These are phyloP conservation scores for Rhytidhysteron rufulum DNA, from an alignment of 2,329 filamentous ascomycete genomes.

Conservation along the genomic window DNA sequence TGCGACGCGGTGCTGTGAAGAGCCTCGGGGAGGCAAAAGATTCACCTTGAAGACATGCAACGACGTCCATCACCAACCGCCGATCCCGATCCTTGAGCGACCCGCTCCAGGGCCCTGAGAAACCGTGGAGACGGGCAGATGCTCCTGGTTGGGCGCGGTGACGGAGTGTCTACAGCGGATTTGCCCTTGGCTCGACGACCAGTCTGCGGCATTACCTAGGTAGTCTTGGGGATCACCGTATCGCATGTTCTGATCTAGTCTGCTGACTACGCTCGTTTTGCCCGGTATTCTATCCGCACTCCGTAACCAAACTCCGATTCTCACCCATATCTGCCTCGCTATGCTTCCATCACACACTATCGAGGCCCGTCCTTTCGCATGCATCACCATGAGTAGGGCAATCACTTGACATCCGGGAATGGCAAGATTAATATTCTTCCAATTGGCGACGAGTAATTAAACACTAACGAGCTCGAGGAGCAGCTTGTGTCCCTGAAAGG, in stretches of 20 bases:
- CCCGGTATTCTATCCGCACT: constrained; percentile 9
- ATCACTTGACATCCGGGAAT: constrained; percentile 11
- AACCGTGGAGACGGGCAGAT: no score
- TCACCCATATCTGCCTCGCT: constrained; percentile 6
- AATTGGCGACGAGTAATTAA: constrained; percentile 15
- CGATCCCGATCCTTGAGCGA: neutral
- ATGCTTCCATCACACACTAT: constrained; percentile 9
- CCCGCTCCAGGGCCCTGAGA: neutral
- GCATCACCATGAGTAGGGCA: constrained; percentile 5
- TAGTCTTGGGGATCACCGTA: no score
- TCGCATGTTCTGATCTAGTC: no score
- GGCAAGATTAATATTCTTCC: constrained; percentile 13
- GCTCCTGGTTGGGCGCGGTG: no score
- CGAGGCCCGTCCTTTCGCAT: constrained; percentile 8
- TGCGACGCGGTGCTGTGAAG: neutral
- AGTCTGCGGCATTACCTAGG: no score
- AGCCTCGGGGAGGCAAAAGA: constrained; percentile 1
- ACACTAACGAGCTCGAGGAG: constrained; percentile 4
- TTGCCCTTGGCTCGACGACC: no score
- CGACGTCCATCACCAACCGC: constrained; percentile 2
- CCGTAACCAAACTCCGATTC: no score
- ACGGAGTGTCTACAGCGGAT: no score
- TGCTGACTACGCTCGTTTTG: constrained; percentile 2
- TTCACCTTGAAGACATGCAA: neutral
- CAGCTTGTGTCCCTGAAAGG: constrained; percentile 10